Base-by-base conservation (phyloP, 176 grass and related monocot genomes). In the Paspalum vaginatum region DNA sequence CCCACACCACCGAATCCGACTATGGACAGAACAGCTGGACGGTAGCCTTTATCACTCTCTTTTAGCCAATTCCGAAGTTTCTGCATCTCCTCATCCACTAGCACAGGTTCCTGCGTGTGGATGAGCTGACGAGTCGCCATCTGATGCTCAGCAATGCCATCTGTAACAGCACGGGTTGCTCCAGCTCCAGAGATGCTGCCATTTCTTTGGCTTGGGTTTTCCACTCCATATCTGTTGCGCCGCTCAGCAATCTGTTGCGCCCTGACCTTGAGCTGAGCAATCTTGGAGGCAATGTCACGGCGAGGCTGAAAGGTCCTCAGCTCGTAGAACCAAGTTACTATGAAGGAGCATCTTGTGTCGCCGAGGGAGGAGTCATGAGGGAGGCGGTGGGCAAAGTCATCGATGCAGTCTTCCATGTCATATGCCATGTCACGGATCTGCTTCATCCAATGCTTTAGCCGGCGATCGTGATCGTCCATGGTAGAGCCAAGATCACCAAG, bases 371-470 rank as follows among this genome's bases (percentile, higher is more conserved):
- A 46, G 18, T 79, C 76, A 11, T 53, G 45, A 12, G 61, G 37
- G 47, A 79, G 76, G 61, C 76, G 76, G 75, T 77, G 75, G 41
- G 56, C 25, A 7, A 53, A 53, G 15, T 53, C 51, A 17, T 53
- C 51, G 51, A 53, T 53, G 17, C 51, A 53, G 51, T 53, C 51
- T 53, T 53, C 51, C 51, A 53, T 53, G 51, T 53, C 51, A 53
- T 53, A 53, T 18, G 51, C 51, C 51, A 53, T 53, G 51, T 53
- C 51, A 8, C 51, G 51, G 51, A 53, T 53, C 51, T 53, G 51
- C 51, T 77, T 38, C 75, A 63, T 77, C 75, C 75, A 77, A 43
- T 79, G 20, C 32, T 79, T 79, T 18, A 41, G 64, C 46, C 32
- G 61, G 18, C 2, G 26, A 32, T 79, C 61, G 6, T 79, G 76